Evolutionary conservation across 306 rosid genomes (phyloP).

Genomic region (Fagus crenata): DNA sequence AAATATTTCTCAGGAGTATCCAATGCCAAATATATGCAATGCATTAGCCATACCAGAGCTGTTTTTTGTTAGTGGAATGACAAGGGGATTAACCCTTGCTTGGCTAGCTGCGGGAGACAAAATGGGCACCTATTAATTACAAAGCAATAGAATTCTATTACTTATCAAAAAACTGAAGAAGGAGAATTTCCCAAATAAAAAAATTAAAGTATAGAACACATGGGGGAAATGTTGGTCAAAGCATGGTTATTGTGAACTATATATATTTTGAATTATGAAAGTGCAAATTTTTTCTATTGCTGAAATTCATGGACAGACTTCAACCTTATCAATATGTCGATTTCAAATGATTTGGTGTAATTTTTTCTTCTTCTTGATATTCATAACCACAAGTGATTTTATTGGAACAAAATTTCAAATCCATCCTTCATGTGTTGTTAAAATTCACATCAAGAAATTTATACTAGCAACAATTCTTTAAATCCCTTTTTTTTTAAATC

Average conservation of each 20-base stretch:
- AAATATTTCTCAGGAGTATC: conserved; percentile 13
- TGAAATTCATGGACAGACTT: neutral
- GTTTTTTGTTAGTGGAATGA: conserved; percentile 69
- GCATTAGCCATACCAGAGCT: conserved; percentile 54
- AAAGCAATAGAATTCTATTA: conserved; percentile 8
- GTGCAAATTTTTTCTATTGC: neutral
- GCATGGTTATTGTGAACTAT: neutral
- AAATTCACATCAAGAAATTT: no score
- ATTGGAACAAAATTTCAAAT: no score
- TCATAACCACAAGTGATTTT: no score
- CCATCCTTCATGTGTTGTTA: no score
- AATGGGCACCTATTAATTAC: conserved; percentile 65
- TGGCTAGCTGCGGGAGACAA: conserved; percentile 70
- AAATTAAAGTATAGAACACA: neutral
- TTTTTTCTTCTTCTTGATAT: no score
- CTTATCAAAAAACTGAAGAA: neutral
- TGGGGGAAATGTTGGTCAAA: neutral
- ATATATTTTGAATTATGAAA: no score
- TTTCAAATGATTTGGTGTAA: no score
- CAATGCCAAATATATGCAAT: neutral
- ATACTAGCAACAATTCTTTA: no score
- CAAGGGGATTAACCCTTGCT: conserved; percentile 80
- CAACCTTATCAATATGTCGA: no score
- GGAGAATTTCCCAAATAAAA: neutral
- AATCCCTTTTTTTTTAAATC: no score